Base-by-base conservation (phyloP, 768 basidiomycete species). In the Boletus vinaceobasis region DNA sequence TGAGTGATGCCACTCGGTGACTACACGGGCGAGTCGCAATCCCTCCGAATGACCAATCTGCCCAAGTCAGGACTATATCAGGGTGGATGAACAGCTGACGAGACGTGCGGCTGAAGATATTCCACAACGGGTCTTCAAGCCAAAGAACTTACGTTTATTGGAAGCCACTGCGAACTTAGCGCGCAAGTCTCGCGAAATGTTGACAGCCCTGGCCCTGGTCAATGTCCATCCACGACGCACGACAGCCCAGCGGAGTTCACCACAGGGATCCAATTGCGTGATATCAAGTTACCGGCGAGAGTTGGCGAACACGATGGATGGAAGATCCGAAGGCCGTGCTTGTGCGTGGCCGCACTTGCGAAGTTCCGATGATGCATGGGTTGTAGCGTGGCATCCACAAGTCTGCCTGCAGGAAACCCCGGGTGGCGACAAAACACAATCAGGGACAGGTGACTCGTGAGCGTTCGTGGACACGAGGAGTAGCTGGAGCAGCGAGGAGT, bases 281-380 rank as follows among this genome's bases (percentile, higher is more conserved):
- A 65, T 53, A 52, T 49, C 60, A 57, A 43, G 58, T 55, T 45
- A n/a, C 62, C 55, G 57, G 33, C 6, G 52, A 60, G 55, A 31
- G 44, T 31, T 50, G 55, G 45, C 51, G 32, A 53, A 59, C 59
- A 61, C 56, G 65, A 56, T 56, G 59, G 17, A 37, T 23, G 43
- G 51, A 59, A 57, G 65, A 67, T 67, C 65, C 65, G 65, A 43
- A 45, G 48, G 60, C 46, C 63, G 42, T 65, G 60, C 45, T 2
- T 15, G 29, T 48, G 55, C 43, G 31, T 65, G 52, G 45, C 50
- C 37, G n/a, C 19, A 23, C 39, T 42, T 33, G 56, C 21, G 32
- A 50, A 21, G 46, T 49, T 51, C 44, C 44, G 44, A 52, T 51
- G 35, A 35, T 33, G 45, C 23, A 23, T 23, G 37, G 21, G 47